Conservation (phyloP, 129 eudicot genomes). For the Silybum marianum region DNA sequence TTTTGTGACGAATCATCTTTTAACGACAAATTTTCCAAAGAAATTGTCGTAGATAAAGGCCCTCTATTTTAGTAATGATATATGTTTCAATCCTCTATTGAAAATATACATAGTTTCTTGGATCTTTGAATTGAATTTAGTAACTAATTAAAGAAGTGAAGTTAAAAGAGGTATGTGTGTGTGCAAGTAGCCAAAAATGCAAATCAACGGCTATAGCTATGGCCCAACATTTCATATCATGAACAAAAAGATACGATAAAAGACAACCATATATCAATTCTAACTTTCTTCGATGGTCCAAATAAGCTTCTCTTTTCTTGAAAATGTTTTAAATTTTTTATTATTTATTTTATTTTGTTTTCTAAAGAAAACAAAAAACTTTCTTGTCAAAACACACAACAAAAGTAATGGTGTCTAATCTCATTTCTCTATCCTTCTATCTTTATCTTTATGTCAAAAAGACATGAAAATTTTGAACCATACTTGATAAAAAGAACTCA, state of each 20-base stretch:
- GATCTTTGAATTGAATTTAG: not conserved
- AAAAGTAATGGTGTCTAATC: constrained; percentile 47
- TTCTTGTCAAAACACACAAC: constrained; percentile 40
- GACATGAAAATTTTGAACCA: constrained; percentile 5
- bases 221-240: constrained; percentile 43
- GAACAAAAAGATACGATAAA: constrained; percentile 33
- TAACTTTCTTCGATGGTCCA: constrained; percentile 37
- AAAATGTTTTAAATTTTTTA: not conserved
- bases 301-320: constrained; percentile 23
- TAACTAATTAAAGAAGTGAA: not conserved
- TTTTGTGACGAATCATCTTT: no score
- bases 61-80: no score
- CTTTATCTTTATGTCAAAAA: constrained; percentile 41
- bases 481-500: no score
- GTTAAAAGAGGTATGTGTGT: constrained; percentile 18
- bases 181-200: constrained; percentile 27
- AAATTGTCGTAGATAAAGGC: no score
- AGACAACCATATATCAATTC: constrained; percentile 37
- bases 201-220: constrained; percentile 11
- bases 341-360: not conserved
- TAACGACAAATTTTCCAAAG: no score
- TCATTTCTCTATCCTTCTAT: constrained; percentile 32
- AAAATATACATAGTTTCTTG: not conserved
- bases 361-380: constrained; percentile 33
- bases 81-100: not conserved